A percentile compares a stretch with the other conserved stretches of the same genome.
These are phyloP conservation scores for Tetrahymena malaccensis DNA, from an alignment of 73 alveolate genomes.

Conservation along the genomic window DNA sequence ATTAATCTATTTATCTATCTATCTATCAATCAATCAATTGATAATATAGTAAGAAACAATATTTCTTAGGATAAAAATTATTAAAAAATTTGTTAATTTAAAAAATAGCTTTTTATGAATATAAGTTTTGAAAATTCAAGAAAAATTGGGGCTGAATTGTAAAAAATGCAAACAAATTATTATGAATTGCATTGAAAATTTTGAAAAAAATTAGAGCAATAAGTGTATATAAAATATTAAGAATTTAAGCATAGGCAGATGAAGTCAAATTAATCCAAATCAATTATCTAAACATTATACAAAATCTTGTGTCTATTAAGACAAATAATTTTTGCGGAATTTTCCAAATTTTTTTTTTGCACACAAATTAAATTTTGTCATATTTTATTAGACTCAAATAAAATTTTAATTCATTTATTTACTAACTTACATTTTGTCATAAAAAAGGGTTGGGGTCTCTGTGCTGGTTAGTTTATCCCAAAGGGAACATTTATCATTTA, in stretches of 20 bases:
- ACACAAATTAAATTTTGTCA: background rate
- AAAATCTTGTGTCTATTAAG: background rate
- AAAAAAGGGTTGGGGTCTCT: constrained; percentile 77
- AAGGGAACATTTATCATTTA: constrained; percentile 92
- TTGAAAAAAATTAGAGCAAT: background rate
- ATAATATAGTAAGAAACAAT: background rate
- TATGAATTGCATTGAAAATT: background rate
- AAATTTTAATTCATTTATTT: background rate
- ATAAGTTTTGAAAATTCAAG: constrained; percentile 5
- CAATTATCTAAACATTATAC: background rate
- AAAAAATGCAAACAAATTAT: background rate
- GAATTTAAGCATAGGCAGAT: background rate
- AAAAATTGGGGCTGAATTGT: background rate
- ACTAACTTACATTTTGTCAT: background rate
- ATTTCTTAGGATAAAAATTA: background rate
- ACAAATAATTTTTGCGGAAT: background rate
- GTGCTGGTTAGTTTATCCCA: constrained; percentile 88
- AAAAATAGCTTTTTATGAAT: constrained; percentile 12
- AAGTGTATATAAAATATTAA: too few relatives aligned
- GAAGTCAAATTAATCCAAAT: background rate
- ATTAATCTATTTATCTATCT: background rate
- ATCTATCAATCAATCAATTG: too few relatives aligned
- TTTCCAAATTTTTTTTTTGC: background rate
- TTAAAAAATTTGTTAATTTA: constrained; percentile 4
- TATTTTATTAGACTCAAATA: background rate